phyloP scores from a whole-genome alignment of 768 basidiomycete species.

The Coprinopsis cinerea region DNA sequence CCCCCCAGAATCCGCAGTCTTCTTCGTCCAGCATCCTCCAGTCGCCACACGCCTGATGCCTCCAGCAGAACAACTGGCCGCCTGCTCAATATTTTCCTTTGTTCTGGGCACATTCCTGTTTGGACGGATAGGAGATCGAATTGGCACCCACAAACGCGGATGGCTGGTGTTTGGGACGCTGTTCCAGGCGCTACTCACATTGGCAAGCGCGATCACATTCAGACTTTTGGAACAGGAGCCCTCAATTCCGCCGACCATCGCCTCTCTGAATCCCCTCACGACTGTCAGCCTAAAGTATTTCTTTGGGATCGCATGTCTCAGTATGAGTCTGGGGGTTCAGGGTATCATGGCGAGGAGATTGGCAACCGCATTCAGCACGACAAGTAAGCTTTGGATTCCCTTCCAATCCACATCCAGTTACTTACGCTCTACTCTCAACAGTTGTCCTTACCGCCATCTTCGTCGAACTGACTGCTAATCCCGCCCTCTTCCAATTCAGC shows the following conservation, averaged over 20 bases:
- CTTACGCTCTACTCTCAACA: not conserved
- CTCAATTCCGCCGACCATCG: not conserved
- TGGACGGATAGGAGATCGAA: constrained; percentile 7
- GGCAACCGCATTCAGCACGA: constrained; percentile 9
- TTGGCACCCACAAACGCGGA: constrained; percentile 10
- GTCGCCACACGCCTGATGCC: not conserved
- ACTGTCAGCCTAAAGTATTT: constrained; percentile 16
- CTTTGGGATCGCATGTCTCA: constrained; percentile 10
- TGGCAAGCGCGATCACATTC: constrained; percentile 2
- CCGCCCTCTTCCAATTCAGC: constrained; percentile 57
- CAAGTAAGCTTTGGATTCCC: constrained; percentile 4
- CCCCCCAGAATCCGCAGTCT: constrained; percentile 19
- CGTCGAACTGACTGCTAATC: constrained; percentile 78
- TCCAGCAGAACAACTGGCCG: not conserved
- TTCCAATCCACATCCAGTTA: not conserved
- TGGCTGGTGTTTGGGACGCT: constrained; percentile 11
- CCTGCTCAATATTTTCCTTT: constrained; percentile 7
- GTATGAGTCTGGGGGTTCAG: constrained; percentile 12
- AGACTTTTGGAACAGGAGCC: not conserved
- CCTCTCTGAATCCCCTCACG: constrained; percentile 31
- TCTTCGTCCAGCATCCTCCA: not conserved
- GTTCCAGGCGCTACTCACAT: constrained; percentile 9
- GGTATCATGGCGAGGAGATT: constrained; percentile 12
- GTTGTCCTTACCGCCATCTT: constrained; percentile 64
- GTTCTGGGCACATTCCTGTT: constrained; percentile 1